Evolutionary conservation across 1,284 basidiomycete genomes (phyloP), one percentile per base, ranked within the genome.

Genomic region (Microbotryomycetes sp.): DNA sequence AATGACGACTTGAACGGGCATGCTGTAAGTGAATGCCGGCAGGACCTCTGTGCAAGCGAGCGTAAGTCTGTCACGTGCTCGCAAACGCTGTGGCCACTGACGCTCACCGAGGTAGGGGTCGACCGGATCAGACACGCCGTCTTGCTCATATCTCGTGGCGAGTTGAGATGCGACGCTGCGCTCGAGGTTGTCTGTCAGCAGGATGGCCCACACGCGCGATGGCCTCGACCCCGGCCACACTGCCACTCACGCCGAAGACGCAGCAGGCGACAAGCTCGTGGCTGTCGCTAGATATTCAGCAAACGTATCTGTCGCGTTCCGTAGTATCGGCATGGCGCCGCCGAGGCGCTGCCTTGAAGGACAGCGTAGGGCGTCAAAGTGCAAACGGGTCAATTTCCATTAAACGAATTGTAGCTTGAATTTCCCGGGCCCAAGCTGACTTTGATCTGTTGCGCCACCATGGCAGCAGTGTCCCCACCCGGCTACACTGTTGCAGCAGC

Each of bases 1-100:
- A 57, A 94, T 79, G 65, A 96, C 81, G 52, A 97, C 85, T 73
- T 98, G 96, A 1, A 94, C 83, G 1, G 94, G 91, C 31, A 97
- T 83, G 0, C 91, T 91, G 69, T 87, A 86, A 6, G 87, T 85
- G 57, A 77, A 78, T 28, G 71, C 65, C 21, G 76, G 72, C 46
- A 65, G 59, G 16, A 52, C 63, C 11, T 56, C 66, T 67, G 56
- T 69, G 59, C 68, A 70, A 52, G 72, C 63, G 3, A 73, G 61
- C 23, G 53, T 60, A 24, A 41, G 35, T 11, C 21, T 6, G 27
- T 3, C 2, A 9, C 24, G 18, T 3, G 27, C 3, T 21, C 11
- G 7, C 29, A n/a, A 28, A n/a, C 6, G 41, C 28, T 24, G 24
- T 5, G 21, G 18, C 15, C 15, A 16, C 9, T 28, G 15, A 5